Percentiles rank a stretch among this genome's conserved stretches.
phyloP scores from a whole-genome alignment of 1,139 yeast species.

The Saccharomyces hybrid region DNA sequence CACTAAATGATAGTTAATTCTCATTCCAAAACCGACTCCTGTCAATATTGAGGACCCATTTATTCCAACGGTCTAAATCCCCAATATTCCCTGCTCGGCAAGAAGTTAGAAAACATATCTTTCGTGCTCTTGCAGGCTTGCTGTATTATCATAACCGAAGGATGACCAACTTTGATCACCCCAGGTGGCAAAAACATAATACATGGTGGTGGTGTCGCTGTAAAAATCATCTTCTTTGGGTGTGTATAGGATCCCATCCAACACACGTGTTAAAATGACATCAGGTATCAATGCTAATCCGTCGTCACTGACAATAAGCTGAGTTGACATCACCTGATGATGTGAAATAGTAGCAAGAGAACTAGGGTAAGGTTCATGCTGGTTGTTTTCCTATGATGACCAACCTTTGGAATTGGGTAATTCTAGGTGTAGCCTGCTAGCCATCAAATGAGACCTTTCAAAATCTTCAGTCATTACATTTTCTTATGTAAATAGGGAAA shows the following conservation, averaged over 20 bases:
- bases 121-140: neutral
- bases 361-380: neutral
- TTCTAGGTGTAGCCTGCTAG: neutral
- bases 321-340: neutral
- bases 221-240: neutral
- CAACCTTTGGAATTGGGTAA: no score
- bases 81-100: neutral
- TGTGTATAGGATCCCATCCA: neutral
- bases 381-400: neutral
- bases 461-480: neutral
- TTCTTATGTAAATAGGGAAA: no score
- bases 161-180: neutral
- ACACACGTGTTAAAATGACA: neutral
- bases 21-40: no score
- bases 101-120: neutral
- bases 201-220: neutral
- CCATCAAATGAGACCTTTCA: neutral
- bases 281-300: neutral
- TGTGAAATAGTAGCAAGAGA: neutral
- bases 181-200: neutral
- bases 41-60: no score
- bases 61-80: no score
- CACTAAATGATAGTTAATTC: no score
- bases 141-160: neutral
- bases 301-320: neutral